These are phyloP conservation scores for Wickerhamiella dianesei DNA, from an alignment of 805 yeast species.

Conservation along the genomic window DNA sequence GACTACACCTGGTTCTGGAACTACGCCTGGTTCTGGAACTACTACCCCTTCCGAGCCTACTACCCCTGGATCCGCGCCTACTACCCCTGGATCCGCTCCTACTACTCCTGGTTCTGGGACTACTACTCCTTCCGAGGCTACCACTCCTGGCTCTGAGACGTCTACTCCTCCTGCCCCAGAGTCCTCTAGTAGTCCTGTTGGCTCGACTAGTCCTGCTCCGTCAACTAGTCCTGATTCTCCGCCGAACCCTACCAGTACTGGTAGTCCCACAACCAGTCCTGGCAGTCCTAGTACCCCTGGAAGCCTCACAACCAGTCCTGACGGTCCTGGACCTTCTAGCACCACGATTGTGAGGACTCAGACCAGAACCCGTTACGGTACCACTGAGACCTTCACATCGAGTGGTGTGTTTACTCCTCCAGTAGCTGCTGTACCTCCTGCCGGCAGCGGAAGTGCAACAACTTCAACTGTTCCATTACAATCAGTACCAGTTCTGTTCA, in stretches of 20 bases:
- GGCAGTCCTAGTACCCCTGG: neutral
- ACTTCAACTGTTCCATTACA: neutral
- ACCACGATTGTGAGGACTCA: neutral
- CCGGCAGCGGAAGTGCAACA: neutral
- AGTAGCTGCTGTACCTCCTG: neutral
- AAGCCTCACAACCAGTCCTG: neutral
- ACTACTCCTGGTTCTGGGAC: too few species aligned
- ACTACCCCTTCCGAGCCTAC: too few species aligned
- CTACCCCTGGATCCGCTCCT: too few species aligned
- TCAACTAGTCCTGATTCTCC: neutral
- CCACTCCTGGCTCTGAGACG: neutral
- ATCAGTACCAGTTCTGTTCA: neutral
- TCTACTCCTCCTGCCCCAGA: neutral
- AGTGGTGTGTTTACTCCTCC: neutral
- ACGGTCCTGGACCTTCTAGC: neutral
- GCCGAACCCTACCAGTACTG: neutral
- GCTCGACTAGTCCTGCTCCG: neutral
- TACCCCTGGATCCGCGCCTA: too few species aligned
- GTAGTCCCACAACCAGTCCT: neutral
- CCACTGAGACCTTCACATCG: neutral
- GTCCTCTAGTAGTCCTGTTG: neutral
- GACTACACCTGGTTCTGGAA: too few species aligned
- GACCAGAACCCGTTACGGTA: neutral
- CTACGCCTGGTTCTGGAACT: too few species aligned
- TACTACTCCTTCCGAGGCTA: too few species aligned